Evolutionary conservation across 2,329 filamentous ascomycete genomes (phyloP).

Genomic region (Pyrenophora graminea): DNA sequence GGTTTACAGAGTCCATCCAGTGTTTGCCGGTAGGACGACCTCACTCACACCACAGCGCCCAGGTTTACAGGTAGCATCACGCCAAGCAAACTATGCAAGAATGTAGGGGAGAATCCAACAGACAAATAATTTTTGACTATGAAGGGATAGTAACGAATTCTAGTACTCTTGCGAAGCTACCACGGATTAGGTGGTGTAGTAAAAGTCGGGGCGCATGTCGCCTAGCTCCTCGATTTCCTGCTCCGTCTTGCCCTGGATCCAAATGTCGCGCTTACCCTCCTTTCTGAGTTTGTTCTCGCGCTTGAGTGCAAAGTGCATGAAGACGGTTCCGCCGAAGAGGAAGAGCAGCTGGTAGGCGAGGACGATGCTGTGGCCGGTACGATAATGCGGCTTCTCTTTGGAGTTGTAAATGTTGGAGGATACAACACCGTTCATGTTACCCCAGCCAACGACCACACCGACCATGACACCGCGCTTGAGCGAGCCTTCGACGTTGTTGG

Average conservation of each 20-base stretch:
- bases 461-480: conserved; percentile 90
- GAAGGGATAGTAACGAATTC: neutral
- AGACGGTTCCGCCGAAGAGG: conserved; percentile 70
- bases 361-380: conserved; percentile 74
- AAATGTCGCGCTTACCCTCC: conserved; percentile 67
- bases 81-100: neutral
- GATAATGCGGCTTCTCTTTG: conserved; percentile 67
- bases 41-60: too few species aligned
- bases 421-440: conserved; percentile 88
- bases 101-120: neutral
- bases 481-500: conserved; percentile 90
- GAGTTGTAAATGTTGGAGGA: conserved; percentile 76
- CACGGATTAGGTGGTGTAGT: conserved; percentile 63
- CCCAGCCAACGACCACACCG: conserved; percentile 87
- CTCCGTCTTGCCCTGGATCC: conserved; percentile 66
- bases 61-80: neutral
- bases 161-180: neutral
- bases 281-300: conserved; percentile 71
- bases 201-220: conserved; percentile 70
- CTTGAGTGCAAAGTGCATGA: conserved; percentile 66
- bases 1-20: too few species aligned
- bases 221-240: conserved; percentile 69
- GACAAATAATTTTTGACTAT: neutral
- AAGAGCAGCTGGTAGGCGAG: conserved; percentile 73
- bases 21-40: too few species aligned